Conservation (phyloP, 208 protist genomes). For the Tritrichomonas foetus region DNA sequence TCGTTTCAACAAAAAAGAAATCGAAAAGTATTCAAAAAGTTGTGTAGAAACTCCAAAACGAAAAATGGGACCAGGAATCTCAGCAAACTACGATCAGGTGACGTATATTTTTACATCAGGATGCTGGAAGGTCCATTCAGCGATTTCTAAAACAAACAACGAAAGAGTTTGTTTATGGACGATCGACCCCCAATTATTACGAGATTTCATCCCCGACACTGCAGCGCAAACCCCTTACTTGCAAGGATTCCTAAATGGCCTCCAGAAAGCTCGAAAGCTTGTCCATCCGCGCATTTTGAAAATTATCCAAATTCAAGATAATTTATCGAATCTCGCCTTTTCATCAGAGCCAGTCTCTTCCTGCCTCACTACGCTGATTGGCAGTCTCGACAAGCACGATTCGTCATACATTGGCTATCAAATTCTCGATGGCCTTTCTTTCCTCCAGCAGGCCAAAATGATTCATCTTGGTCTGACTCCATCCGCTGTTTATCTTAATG, state of each 20-base stretch:
- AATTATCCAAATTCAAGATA: not conserved
- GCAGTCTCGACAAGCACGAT: not conserved
- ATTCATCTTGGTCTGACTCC: not conserved
- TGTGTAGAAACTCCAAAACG: not conserved
- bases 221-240: not conserved
- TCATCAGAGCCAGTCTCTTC: constrained; percentile 25
- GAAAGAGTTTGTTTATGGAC: not conserved
- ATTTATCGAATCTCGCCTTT: not conserved
- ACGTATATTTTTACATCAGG: not conserved
- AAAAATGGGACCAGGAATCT: not conserved
- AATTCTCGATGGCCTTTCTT: not conserved
- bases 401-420: not conserved
- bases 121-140: constrained; percentile 34
- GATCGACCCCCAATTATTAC: not conserved
- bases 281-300: constrained; percentile 6
- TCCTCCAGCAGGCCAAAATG: constrained; percentile 15
- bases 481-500: not conserved
- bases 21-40: not conserved
- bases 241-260: not conserved
- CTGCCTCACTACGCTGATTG: not conserved
- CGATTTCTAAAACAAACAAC: not conserved
- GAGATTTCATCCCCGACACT: not conserved
- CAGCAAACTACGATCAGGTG: not conserved
- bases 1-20: not conserved
- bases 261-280: not conserved